These are phyloP conservation scores for Trichoderma lentiforme DNA, from an alignment of 2,329 filamentous ascomycete species.

Conservation along the genomic window DNA sequence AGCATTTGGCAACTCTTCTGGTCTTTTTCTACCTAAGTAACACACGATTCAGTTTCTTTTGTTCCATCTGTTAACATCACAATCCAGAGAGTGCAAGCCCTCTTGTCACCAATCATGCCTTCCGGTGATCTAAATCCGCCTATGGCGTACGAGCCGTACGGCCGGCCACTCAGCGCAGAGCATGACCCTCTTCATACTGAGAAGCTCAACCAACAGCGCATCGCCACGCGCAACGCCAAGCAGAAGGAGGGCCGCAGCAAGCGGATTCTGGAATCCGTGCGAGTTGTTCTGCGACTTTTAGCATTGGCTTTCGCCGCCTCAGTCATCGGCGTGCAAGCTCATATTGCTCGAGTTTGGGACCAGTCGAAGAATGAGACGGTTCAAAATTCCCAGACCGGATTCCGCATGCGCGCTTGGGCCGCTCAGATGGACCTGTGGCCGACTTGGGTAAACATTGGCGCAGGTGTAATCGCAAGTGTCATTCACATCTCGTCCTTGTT, in stretches of 20 bases:
- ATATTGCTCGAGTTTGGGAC: neutral
- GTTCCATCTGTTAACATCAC: too few species aligned
- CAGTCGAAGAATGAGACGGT: neutral
- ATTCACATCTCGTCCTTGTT: neutral
- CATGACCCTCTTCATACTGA: neutral
- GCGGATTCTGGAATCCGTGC: neutral
- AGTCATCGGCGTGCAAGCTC: neutral
- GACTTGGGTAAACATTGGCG: neutral
- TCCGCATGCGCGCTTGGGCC: neutral
- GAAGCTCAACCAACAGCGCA: neutral
- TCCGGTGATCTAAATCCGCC: neutral
- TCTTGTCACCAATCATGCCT: neutral
- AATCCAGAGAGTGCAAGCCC: neutral
- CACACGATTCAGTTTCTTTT: neutral
- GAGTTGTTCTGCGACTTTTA: neutral
- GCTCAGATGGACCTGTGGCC: constrained; percentile 1
- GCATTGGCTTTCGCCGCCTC: neutral
- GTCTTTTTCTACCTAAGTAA: neutral
- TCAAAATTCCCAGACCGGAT: neutral
- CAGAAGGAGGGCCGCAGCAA: neutral
- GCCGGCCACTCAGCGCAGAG: neutral
- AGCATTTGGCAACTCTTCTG: neutral
- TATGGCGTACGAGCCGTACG: neutral
- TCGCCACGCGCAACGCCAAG: neutral
- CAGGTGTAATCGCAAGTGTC: neutral